Evolutionary conservation across 768 basidiomycete species (phyloP).

Genomic region (Lentinula boryana): DNA sequence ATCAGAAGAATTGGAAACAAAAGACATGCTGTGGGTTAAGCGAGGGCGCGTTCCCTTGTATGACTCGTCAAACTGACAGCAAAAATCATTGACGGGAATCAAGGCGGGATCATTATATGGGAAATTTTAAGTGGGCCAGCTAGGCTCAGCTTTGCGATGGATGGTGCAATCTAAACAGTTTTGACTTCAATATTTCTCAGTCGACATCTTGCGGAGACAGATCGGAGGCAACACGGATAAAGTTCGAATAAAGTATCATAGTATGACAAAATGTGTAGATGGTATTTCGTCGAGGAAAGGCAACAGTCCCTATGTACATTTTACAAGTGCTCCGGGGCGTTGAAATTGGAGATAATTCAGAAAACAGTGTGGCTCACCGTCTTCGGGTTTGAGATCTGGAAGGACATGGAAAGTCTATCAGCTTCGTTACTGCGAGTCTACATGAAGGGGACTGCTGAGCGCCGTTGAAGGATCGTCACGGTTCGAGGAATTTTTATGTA

Average conservation of each 20-base stretch:
- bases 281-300: neutral
- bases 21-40: neutral
- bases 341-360: too few species aligned
- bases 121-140: neutral
- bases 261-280: neutral
- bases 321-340: too few species aligned
- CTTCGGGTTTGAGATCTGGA: neutral
- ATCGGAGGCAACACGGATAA: neutral
- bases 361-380: neutral
- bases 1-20: neutral
- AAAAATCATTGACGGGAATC: neutral
- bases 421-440: neutral
- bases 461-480: neutral
- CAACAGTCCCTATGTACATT: neutral
- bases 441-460: neutral
- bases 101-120: neutral
- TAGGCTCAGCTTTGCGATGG: neutral
- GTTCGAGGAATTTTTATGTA: too few species aligned
- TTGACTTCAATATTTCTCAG: neutral
- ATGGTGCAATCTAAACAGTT: neutral
- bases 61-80: neutral
- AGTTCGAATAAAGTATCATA: neutral
- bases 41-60: neutral
- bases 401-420: neutral
- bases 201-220: neutral